These are phyloP conservation scores for Eremomyces bilateralis DNA, from an alignment of 495 filamentous ascomycete genomes.

Conservation along the genomic window DNA sequence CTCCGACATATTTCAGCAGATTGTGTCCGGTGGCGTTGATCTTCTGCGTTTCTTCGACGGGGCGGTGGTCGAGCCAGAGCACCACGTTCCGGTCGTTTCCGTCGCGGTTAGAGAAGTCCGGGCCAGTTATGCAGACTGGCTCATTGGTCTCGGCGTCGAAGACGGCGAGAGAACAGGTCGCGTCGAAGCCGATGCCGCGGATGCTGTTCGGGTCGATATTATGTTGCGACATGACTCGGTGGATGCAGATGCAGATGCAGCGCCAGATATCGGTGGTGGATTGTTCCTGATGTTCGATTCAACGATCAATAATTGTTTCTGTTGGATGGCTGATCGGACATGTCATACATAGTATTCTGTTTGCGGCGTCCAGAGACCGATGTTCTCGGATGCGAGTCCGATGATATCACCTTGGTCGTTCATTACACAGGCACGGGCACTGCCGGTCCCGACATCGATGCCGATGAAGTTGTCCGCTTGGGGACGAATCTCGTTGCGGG, in stretches of 20 bases:
- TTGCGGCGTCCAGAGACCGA: slow-evolving; percentile 85
- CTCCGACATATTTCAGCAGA: slow-evolving; percentile 85
- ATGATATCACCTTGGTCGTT: slow-evolving; percentile 80
- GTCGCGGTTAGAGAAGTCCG: slow-evolving; percentile 49
- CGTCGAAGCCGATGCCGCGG: slow-evolving; percentile 85
- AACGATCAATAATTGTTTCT: too few relatives aligned
- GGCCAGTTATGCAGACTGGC: slow-evolving; percentile 71
- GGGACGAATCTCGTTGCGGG: slow-evolving; percentile 31
- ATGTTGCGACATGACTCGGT: slow-evolving; percentile 54
- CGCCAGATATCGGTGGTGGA: slow-evolving; percentile 92
- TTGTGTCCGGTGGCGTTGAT: slow-evolving; percentile 88
- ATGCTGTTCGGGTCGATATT: slow-evolving; percentile 50
- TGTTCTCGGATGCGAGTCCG: slow-evolving; percentile 72
- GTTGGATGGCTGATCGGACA: too few relatives aligned
- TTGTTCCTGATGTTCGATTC: slow-evolving; percentile 48
- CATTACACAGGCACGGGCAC: slow-evolving; percentile 85
- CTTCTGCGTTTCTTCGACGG: slow-evolving; percentile 65
- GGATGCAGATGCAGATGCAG: slow-evolving; percentile 66
- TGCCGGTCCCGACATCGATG: slow-evolving; percentile 90
- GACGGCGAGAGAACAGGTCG: slow-evolving; percentile 85
- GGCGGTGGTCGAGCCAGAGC: slow-evolving; percentile 83
- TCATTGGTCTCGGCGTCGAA: slow-evolving; percentile 76
- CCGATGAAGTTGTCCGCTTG: slow-evolving; percentile 70
- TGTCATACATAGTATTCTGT: slow-evolving; percentile 60
- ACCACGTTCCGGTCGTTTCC: slow-evolving; percentile 73